phyloP scores from a whole-genome alignment of 1,139 yeast genomes.

The Saccharomycopsis crataegensis region DNA sequence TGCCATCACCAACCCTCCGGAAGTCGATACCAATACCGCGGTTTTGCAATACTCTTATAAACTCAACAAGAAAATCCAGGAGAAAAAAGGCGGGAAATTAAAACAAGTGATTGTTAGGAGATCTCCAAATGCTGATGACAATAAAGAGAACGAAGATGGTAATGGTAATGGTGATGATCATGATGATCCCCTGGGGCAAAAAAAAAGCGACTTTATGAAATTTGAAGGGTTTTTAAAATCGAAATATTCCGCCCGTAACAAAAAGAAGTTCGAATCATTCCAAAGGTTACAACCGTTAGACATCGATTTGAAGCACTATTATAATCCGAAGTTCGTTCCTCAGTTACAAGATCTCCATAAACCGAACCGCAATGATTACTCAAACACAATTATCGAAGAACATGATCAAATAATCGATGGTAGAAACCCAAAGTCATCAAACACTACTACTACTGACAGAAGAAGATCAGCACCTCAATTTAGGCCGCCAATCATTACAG shows the following conservation, averaged over 20 bases:
- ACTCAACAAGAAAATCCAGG: not conserved
- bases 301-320: not conserved
- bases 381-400: too few relatives aligned
- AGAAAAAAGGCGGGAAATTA: not conserved
- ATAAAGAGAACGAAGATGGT: not conserved
- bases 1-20: not conserved
- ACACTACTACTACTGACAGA: too few relatives aligned
- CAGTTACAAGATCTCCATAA: not conserved
- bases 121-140: not conserved
- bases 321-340: not conserved
- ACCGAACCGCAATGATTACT: too few relatives aligned
- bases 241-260: not conserved
- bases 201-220: not conserved
- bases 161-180: too few relatives aligned
- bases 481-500: too few relatives aligned
- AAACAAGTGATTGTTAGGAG: not conserved
- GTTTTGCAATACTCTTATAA: not conserved
- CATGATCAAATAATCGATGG: too few relatives aligned
- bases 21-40: not conserved
- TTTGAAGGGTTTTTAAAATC: not conserved
- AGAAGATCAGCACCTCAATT: too few relatives aligned
- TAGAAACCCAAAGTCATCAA: too few relatives aligned
- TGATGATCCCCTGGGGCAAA: too few relatives aligned
- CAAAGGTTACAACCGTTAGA: not conserved
- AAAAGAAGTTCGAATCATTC: not conserved